A percentile compares a stretch with the other conserved stretches of the same genome.
Evolutionary conservation across 2,329 filamentous ascomycete genomes (phyloP).

Genomic region (Myriosclerotinia scirpicola): DNA sequence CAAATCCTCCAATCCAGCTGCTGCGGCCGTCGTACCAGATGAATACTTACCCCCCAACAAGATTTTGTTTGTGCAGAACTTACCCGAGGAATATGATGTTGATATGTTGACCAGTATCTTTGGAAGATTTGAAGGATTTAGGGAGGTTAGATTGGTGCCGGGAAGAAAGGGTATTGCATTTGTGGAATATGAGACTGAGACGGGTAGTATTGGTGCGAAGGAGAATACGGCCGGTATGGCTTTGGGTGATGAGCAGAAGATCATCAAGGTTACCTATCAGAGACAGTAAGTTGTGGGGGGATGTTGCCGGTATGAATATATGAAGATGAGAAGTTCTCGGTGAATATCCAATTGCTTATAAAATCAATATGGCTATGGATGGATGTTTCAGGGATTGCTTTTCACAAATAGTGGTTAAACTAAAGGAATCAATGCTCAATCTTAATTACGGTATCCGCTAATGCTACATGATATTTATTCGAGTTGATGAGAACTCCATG

Average conservation of each 20-base stretch:
- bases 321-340: not conserved
- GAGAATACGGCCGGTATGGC: conserved; percentile 86
- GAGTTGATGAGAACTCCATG: not conserved
- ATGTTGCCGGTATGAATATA: not conserved
- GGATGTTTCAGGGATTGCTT: conserved; percentile 15
- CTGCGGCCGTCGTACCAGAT: conserved; percentile 80
- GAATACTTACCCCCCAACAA: conserved; percentile 98
- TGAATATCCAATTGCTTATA: not conserved
- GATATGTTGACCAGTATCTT: conserved; percentile 80
- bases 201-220: conserved; percentile 88
- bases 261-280: conserved; percentile 96
- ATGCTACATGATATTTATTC: conserved; percentile 35
- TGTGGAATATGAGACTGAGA: conserved; percentile 91
- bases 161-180: conserved; percentile 88
- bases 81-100: conserved; percentile 82
- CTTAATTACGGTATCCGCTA: conserved; percentile 30
- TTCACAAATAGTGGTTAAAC: conserved; percentile 1
- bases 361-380: conserved; percentile 20
- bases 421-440: conserved; percentile 16
- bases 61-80: conserved; percentile 88
- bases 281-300: conserved; percentile 59
- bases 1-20: conserved; percentile 69
- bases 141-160: conserved; percentile 86
- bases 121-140: conserved; percentile 87
- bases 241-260: conserved; percentile 70